phyloP scores from a whole-genome alignment of 179 eudicot species.

The Beta lomatogona region DNA sequence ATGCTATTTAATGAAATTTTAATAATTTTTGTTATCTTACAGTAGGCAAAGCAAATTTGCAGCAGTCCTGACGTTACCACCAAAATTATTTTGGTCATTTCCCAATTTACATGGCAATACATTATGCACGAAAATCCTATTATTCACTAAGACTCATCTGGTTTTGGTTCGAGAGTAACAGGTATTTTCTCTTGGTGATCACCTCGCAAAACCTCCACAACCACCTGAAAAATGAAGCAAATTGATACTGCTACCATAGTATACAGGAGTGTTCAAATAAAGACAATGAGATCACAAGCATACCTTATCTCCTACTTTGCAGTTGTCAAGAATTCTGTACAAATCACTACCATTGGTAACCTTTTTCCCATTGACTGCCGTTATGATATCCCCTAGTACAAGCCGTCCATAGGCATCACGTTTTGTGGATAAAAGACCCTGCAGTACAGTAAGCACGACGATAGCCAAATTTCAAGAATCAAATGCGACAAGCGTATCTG shows the following conservation, averaged over 20 bases:
- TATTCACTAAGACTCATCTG: constrained; percentile 56
- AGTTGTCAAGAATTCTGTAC: constrained; percentile 94
- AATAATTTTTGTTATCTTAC: neutral
- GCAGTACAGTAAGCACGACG: constrained; percentile 19
- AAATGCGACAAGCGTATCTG: neutral
- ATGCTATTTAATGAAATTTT: neutral
- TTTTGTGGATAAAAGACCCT: constrained; percentile 86
- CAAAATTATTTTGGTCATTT: neutral
- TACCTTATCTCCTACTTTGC: constrained; percentile 97
- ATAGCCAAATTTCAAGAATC: neutral
- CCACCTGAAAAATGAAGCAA: constrained; percentile 44
- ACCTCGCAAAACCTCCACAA: constrained; percentile 85
- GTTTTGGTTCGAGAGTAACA: constrained; percentile 79
- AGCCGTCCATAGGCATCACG: constrained; percentile 95
- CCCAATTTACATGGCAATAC: neutral
- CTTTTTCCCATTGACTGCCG: constrained; percentile 84
- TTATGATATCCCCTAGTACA: constrained; percentile 83
- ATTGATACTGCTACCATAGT: neutral
- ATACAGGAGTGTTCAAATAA: neutral
- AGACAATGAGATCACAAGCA: neutral
- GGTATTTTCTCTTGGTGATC: constrained; percentile 87
- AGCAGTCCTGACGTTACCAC: neutral
- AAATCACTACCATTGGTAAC: constrained; percentile 87
- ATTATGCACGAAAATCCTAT: constrained; percentile 2
- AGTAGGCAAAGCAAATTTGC: neutral